Evolutionary conservation across 1,284 basidiomycete species (phyloP).

Genomic region (Trichosporon sp.): DNA sequence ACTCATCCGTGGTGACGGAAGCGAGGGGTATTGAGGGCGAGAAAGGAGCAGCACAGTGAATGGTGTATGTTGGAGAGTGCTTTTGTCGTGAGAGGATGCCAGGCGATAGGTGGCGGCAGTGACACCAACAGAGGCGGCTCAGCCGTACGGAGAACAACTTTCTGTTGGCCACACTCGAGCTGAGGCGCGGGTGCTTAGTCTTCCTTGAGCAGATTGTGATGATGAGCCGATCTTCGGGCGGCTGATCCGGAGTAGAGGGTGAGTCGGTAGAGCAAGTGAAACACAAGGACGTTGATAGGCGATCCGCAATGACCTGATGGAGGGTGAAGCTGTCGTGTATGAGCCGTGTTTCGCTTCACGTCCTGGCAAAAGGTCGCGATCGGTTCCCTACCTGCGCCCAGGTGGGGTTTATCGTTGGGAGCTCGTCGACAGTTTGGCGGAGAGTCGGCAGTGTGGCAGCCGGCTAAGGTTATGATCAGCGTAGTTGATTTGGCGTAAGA

Average conservation of each 20-base stretch:
- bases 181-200: too few relatives aligned
- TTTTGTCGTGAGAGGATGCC: too few relatives aligned
- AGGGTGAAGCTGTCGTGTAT: not conserved
- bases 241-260: too few relatives aligned
- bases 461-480: not conserved
- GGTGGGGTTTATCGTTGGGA: not conserved
- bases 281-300: not conserved
- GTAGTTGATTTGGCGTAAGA: not conserved
- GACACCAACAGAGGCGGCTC: not conserved
- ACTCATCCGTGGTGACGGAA: slow-evolving; percentile 1
- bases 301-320: not conserved
- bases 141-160: not conserved
- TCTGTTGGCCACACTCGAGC: too few relatives aligned
- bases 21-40: not conserved
- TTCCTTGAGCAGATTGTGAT: too few relatives aligned
- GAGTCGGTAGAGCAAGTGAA: too few relatives aligned
- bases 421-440: not conserved
- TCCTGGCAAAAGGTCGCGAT: not conserved
- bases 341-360: not conserved
- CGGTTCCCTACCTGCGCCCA: not conserved
- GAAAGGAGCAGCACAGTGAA: not conserved
- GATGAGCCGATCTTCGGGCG: too few relatives aligned
- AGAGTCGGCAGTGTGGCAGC: not conserved
- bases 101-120: not conserved
- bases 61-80: too few relatives aligned